Base-by-base conservation (phyloP, 2,329 filamentous ascomycete genomes). In the Cytospora chrysosperma region DNA sequence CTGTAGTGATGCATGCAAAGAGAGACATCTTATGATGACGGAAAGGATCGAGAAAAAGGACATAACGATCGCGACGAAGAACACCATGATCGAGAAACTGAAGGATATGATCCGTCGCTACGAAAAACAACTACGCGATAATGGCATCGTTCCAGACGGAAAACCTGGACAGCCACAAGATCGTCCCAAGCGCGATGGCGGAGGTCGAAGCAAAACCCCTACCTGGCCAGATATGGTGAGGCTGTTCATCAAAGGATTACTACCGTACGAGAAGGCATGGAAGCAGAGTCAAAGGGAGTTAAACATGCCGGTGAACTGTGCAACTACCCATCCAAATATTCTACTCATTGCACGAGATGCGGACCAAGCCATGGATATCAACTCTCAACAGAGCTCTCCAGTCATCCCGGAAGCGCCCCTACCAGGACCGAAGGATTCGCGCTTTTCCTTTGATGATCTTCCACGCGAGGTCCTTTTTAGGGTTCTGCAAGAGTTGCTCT, bases 401-500 rank as follows among this genome's bases (percentile, higher is more conserved):
- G 8, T 1, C 24, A 17, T 47, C 1, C 0, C 19, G 17, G 21
- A 10, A 26, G 26, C n/a, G n/a, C 43, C 8, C n/a, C 43, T 47
- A 47, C 40, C 13, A 15, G 9, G 7, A 26, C 21, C 12, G 28
- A 12, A 30, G 51, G 19, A 12, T 4, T 37, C 7, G 9, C n/a
- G 27, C 8, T 17, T n/a, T 17, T 21, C 8, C 2, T 43, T 52
- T 3, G 26, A 27, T 10, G 26, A n/a, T 5, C 55, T 65, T 2
- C 63, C 63, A 9, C 21, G 43, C 5, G 13, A 34, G 3, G 17
- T 52, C 0, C n/a, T 65, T 7, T 28, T 43, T 5, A 43, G 56
- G 8, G 52, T 65, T 15, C 19, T 65, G 15, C 21, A 24, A 17
- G 52, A 56, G 19, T 32, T 63, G 1, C 60, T 65, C 13, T 53